Base-by-base conservation (phyloP, 768 basidiomycete species). In the Suillus tomentosus region DNA sequence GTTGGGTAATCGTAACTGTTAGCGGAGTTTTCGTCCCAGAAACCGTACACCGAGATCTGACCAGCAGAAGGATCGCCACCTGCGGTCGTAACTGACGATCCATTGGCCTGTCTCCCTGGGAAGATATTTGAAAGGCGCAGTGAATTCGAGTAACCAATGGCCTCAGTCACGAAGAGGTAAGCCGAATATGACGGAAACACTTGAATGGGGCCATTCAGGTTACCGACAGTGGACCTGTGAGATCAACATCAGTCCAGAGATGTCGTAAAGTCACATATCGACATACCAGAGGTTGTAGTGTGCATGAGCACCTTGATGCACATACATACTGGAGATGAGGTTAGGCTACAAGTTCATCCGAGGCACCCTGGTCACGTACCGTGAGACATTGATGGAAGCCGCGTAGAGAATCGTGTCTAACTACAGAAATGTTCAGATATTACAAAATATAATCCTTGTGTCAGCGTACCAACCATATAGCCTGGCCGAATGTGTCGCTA, bases 281-380 rank as follows among this genome's bases (percentile, higher is more conserved):
- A 60, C 76, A 14, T 67, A 80, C 83, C 82, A 84, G 68, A 83
- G 70, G 61, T 83, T 74, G 66, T 84, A 84, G 67, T 84, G 78
- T 17, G 82, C 81, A 31, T 84, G 76, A 3, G 84, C 84, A 9
- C 84, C 84, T 75, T 85, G 84, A 64, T 85, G 84, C n/a, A 82
- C 77, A 61, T 83, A 84, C 55, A 86, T 59, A 39, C 84, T 84
- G 56, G 47, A 15, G 65, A 57, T 11, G 6, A 54, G 19, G 31
- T 5, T 27, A 7, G 48, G 42, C 24, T 50, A 24, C 19, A 22
- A 31, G 15, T 64, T 48, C 53, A 50, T 7, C 31, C 53, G 14
- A 27, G 10, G 37, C 14, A 17, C 13, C 39, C 37, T 14, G 39
- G 22, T 47, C 17, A 34, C 74, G 6, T 65, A 80, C 81, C 81